These are phyloP conservation scores for Alternaria conjuncta DNA, from an alignment of 2,329 filamentous ascomycete genomes.

Conservation along the genomic window DNA sequence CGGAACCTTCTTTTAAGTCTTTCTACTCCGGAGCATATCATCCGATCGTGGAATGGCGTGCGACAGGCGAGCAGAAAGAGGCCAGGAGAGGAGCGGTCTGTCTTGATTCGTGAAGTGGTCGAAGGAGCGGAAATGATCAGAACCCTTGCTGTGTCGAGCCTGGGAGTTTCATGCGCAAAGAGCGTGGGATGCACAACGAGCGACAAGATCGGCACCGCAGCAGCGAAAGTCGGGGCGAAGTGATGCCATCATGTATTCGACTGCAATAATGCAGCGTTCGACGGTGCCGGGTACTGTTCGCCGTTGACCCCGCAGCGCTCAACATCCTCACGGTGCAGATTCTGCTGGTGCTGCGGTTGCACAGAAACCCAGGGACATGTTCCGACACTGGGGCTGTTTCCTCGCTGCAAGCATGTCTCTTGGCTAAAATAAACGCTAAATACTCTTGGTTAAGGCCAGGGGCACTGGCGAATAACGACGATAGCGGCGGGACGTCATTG, in stretches of 20 bases:
- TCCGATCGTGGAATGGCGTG: constrained; percentile 12
- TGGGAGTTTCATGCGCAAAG: constrained; percentile 22
- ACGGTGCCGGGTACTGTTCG: constrained; percentile 1
- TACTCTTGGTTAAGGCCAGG: constrained; percentile 21
- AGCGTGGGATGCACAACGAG: constrained; percentile 8
- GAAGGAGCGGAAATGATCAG: constrained; percentile 31
- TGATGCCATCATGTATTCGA: background rate
- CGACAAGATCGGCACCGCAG: constrained; percentile 17
- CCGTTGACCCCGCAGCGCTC: constrained; percentile 13
- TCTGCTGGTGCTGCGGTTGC: constrained; percentile 8
- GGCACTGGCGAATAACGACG: constrained; percentile 19
- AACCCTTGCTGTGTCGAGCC: constrained; percentile 27
- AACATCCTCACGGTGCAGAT: constrained; percentile 7
- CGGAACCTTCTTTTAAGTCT: constrained; percentile 13
- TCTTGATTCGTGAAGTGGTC: constrained; percentile 30
- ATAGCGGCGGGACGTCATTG: constrained; percentile 18
- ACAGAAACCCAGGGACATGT: constrained; percentile 11
- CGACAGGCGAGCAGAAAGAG: constrained; percentile 3
- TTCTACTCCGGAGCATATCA: constrained; percentile 11
- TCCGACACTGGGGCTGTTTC: constrained; percentile 27
- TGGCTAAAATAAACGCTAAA: constrained; percentile 16
- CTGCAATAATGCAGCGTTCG: background rate
- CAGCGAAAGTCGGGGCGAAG: background rate
- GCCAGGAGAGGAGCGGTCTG: constrained; percentile 20
- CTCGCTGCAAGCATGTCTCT: constrained; percentile 29